Evolutionary conservation across 441 rosid genomes (phyloP).

Genomic region (Erodium trifolium): DNA sequence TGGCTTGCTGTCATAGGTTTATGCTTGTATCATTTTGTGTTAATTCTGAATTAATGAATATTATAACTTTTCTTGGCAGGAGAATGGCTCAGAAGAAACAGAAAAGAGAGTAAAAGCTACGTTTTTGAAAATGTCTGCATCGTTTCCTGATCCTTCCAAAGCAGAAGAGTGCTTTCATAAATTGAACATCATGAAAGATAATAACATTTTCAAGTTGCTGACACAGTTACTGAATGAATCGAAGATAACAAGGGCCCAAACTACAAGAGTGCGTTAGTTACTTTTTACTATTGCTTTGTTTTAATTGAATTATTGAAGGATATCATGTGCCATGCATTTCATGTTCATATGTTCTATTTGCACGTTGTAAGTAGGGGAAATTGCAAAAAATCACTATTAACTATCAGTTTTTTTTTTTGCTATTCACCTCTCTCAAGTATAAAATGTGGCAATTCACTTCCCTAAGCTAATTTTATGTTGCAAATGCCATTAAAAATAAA

Average conservation of each 20-base stretch:
- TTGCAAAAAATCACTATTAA: too few species aligned
- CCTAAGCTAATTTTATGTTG: too few species aligned
- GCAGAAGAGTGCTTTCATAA: conserved; percentile 67
- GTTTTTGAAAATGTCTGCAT: conserved; percentile 63
- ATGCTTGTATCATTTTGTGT: not conserved
- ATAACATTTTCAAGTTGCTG: conserved; percentile 46
- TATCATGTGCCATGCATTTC: not conserved
- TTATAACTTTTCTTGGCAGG: conserved; percentile 42
- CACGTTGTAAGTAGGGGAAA: not conserved
- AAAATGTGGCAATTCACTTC: not conserved
- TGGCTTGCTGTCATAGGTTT: conserved; percentile 10
- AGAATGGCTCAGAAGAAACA: conserved; percentile 40
- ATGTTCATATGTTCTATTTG: conserved; percentile 9
- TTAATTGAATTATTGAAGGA: conserved; percentile 11
- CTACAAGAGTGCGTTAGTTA: conserved; percentile 39
- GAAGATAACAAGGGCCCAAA: conserved; percentile 34
- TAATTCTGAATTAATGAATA: conserved; percentile 15
- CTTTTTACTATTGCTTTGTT: conserved; percentile 10
- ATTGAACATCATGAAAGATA: conserved; percentile 58
- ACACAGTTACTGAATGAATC: conserved; percentile 46
- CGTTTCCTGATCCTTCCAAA: conserved; percentile 63
- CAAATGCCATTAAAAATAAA: too few species aligned
- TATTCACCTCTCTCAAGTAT: conserved; percentile 1
- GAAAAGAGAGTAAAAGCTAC: conserved; percentile 36
- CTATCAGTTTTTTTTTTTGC: too few species aligned